Conservation (phyloP, 2,329 filamentous ascomycete species). For the Exophiala viscosa region DNA sequence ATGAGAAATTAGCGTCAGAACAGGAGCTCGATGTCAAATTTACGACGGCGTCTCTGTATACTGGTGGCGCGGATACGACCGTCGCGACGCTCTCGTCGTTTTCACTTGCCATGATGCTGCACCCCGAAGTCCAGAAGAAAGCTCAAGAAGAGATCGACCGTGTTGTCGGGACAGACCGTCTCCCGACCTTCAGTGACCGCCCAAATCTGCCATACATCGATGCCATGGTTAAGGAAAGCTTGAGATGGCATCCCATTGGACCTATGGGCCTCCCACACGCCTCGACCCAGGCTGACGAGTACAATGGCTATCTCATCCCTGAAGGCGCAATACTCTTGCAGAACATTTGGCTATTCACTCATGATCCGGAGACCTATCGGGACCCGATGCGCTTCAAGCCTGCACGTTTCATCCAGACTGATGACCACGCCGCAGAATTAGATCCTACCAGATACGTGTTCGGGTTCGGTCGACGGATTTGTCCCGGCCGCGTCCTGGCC, state of each 20-base stretch:
- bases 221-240: conserved; percentile 38
- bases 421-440: conserved; percentile 34
- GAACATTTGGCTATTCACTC: conserved; percentile 24
- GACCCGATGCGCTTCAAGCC: conserved; percentile 41
- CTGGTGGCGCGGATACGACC: conserved; percentile 44
- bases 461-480: conserved; percentile 54
- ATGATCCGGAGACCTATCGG: conserved; percentile 38
- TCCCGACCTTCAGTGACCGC: conserved; percentile 39
- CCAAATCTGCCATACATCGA: conserved; percentile 36
- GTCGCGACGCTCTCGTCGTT: conserved; percentile 43
- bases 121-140: conserved; percentile 45
- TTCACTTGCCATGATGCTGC: conserved; percentile 52
- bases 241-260: conserved; percentile 37
- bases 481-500: conserved; percentile 36
- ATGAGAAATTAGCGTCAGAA: conserved; percentile 30
- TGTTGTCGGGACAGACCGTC: conserved; percentile 35
- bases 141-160: conserved; percentile 46
- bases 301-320: conserved; percentile 47
- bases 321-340: conserved; percentile 41
- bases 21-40: conserved; percentile 41
- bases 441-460: conserved; percentile 51
- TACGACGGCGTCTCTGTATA: conserved; percentile 42
- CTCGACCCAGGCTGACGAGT: conserved; percentile 45
- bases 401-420: conserved; percentile 38
- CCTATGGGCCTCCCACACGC: conserved; percentile 35